Percentiles rank a stretch among this genome's conserved stretches.
Evolutionary conservation across 192 early-diverging fungal genomes (phyloP).

Genomic region (Coemansia sp.): DNA sequence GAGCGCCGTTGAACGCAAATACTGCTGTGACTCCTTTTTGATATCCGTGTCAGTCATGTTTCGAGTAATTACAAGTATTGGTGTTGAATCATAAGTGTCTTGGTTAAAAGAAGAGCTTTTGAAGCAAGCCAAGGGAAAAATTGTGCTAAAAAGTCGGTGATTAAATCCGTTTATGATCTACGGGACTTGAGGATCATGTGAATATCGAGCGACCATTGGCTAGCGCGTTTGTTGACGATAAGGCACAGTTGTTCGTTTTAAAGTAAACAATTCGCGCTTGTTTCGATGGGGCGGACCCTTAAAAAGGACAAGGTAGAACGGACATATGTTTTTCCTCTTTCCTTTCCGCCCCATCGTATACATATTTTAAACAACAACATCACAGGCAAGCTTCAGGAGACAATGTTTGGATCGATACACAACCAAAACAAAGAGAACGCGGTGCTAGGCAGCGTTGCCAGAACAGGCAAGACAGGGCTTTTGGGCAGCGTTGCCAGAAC

Average conservation of each 20-base stretch:
- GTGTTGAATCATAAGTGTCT: neutral
- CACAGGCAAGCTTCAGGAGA: neutral
- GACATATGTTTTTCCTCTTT: no score
- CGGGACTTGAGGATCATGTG: neutral
- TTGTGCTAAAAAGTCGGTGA: neutral
- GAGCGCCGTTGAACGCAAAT: slow-evolving; percentile 22
- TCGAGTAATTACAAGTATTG: neutral
- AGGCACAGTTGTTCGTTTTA: no score
- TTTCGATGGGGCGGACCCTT: no score
- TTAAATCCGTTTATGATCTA: neutral
- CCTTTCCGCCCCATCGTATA: no score
- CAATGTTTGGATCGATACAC: slow-evolving; percentile 35
- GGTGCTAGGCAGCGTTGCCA: slow-evolving; percentile 17
- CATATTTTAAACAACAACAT: no score
- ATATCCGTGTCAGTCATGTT: slow-evolving; percentile 18
- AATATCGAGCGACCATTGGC: neutral
- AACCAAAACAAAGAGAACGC: slow-evolving; percentile 50
- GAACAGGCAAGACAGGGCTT: slow-evolving; percentile 28
- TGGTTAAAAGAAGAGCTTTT: no score
- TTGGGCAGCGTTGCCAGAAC: slow-evolving; percentile 14
- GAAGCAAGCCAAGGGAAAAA: no score
- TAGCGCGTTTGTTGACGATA: neutral
- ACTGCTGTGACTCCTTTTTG: slow-evolving; percentile 33
- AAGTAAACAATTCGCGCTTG: no score
- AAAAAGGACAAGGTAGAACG: no score